Evolutionary conservation across 495 filamentous ascomycete species (phyloP).

Genomic region (Cryomyces antarcticus): DNA sequence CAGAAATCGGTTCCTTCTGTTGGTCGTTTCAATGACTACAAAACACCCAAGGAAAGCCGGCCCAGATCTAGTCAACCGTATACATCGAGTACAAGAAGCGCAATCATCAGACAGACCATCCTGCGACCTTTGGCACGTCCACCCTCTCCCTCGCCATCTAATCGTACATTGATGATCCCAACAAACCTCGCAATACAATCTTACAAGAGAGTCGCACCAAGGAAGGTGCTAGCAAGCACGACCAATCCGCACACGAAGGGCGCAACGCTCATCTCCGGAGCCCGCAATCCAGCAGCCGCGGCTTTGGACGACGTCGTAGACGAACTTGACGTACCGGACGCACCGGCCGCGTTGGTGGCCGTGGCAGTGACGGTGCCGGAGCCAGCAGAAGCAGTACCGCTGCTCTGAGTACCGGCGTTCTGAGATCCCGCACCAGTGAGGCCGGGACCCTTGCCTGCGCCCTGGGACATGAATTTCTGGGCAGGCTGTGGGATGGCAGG

Average conservation of each 20-base stretch:
- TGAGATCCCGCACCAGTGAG: slow-evolving; percentile 55
- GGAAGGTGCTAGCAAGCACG: slow-evolving; percentile 30
- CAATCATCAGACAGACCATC: too few relatives aligned
- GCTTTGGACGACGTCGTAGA: slow-evolving; percentile 16
- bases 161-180: too few relatives aligned
- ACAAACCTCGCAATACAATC: too few relatives aligned
- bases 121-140: too few relatives aligned
- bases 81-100: too few relatives aligned
- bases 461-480: slow-evolving; percentile 44
- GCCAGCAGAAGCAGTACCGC: slow-evolving; percentile 39
- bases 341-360: slow-evolving; percentile 12
- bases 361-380: slow-evolving; percentile 32
- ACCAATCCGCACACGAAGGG: slow-evolving; percentile 13
- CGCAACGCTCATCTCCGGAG: slow-evolving; percentile 1
- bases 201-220: slow-evolving; percentile 43
- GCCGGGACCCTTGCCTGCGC: slow-evolving; percentile 53
- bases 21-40: too few relatives aligned
- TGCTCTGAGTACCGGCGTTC: slow-evolving; percentile 39
- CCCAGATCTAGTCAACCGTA: too few relatives aligned
- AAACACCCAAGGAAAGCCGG: too few relatives aligned
- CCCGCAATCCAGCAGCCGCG: slow-evolving; percentile 19
- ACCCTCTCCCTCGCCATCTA: too few relatives aligned
- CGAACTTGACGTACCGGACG: slow-evolving; percentile 10
- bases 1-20: too few relatives aligned
- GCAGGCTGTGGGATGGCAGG: slow-evolving; percentile 57